Evolutionary conservation across 1,284 basidiomycete genomes (phyloP), one percentile per base, ranked within the genome.

Genomic region (Entoloma clypeatum): DNA sequence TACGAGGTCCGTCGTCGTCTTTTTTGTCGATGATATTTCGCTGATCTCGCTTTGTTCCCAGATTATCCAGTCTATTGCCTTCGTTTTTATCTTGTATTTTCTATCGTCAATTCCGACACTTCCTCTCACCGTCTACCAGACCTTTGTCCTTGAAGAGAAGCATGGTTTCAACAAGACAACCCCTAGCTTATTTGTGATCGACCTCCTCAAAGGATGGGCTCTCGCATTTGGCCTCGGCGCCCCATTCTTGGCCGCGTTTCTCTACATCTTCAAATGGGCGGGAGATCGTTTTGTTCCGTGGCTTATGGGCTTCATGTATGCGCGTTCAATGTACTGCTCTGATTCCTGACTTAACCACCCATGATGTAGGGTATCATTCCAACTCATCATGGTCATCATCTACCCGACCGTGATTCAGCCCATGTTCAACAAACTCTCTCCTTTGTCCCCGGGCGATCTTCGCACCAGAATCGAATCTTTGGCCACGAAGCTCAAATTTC

Each of bases 131-230:
- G 71, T 86, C 25, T 97, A 96, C 68, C 79, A 81, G 49, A 94
- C 91, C 2, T 99, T 99, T 61, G 86, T 94, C 8, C 73, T 99
- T 30, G 96, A 99, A 64, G 86, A 96, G 62, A 85, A 84, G 51
- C 92, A 97, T 56, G 94, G 93, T 1, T 98, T 98, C 75, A 98
- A 98, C 77, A 97, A 97, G 69, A 92, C 83, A 11, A 92, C 92
- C 0, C 75, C 77, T 1, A 53, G 53, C 5, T 71, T 93, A 3
- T 96, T 89, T 60, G 59, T 92, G 43, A 66, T 74, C 2, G 93
- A 97, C 62, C 65, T 87, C 30, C 31, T 94, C 55, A 97, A 96
- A 65, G 75, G 81, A 14, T 92, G 84, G 78, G 62, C 68, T 2
- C 64, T 99, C 32, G 79, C 79, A 6, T 75, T 86, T 36, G 75